Evolutionary conservation across 2,329 filamentous ascomycete species (phyloP), one percentile per base, ranked within the genome.

Genomic region (Penicillium sp.): DNA sequence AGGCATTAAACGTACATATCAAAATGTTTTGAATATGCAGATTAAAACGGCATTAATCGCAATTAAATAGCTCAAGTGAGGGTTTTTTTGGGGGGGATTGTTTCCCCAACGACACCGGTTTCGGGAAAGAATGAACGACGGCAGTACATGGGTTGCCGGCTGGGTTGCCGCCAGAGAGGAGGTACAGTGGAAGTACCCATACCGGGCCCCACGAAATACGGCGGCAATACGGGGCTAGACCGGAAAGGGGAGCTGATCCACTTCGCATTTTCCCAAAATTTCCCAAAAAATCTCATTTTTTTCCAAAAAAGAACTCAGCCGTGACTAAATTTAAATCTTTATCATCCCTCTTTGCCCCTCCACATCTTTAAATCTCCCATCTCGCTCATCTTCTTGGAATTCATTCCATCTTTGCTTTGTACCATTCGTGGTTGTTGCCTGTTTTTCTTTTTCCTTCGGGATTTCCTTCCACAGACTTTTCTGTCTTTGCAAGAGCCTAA

Each of bases 291-390:
- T 18, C 18, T 18, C 18, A 18, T 18, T 39, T 42, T 46, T 49
- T 42, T 31, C 27, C 49, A 21, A 54, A 57, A 48, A 45, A 56
- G 48, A 48, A 52, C 42, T 55, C 60, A 56, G 43, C 27, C 54
- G 54, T 64, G 61, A 65, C 64, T 67, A 62, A 62, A 62, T 64
- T 65, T 65, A 63, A 62, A 64, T 65, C 57, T 63, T 64, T 56
- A 60, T 56, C 54, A 51, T 56, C 53, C 58, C 54, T 59, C 56
- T 56, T 55, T 58, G 43, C 55, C 56, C 57, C 61, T 65, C 57
- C 61, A 56, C 58, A 63, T 58, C 61, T 59, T 66, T 55, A 63
- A 64, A 62, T 62, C 57, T 58, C 59, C 45, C 42, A 48, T 58
- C 49, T 53, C 53, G 55, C 59, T 61, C 57, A 57, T 55, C 55